These are phyloP conservation scores for Aspergillus coremiiformis DNA, from an alignment of 495 filamentous ascomycete species.

Conservation along the genomic window DNA sequence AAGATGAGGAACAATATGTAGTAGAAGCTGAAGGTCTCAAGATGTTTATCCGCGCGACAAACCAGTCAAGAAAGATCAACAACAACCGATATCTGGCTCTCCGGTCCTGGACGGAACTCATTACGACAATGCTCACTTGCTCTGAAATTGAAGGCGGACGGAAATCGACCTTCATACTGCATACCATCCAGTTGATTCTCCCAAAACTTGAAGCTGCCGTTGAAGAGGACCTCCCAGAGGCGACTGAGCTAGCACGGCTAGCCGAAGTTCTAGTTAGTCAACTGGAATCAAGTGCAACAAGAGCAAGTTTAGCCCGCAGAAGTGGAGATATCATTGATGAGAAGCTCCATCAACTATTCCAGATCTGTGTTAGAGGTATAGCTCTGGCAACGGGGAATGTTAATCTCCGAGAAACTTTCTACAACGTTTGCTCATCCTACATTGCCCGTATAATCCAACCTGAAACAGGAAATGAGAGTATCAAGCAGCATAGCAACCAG, in stretches of 20 bases:
- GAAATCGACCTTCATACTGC: conserved; percentile 69
- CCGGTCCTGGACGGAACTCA: conserved; percentile 71
- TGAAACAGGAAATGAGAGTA: conserved; percentile 25
- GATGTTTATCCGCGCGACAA: conserved; percentile 58
- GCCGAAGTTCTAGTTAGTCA: conserved; percentile 69
- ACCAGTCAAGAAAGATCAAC: conserved; percentile 53
- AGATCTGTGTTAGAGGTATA: conserved; percentile 68
- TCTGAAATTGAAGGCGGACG: conserved; percentile 62
- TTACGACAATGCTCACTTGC: conserved; percentile 68
- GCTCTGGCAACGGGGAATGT: conserved; percentile 60
- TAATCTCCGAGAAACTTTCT: conserved; percentile 70
- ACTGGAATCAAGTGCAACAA: conserved; percentile 50
- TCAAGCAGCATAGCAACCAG: conserved; percentile 58
- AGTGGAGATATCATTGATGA: conserved; percentile 74
- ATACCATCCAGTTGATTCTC: conserved; percentile 74
- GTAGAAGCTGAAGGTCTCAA: conserved; percentile 51
- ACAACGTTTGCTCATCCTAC: conserved; percentile 82
- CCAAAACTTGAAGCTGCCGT: conserved; percentile 74
- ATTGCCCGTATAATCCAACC: conserved; percentile 60
- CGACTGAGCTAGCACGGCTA: conserved; percentile 66
- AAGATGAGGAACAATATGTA: conserved; percentile 51
- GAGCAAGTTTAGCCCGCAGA: conserved; percentile 37
- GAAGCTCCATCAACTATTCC: conserved; percentile 85
- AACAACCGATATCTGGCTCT: conserved; percentile 57
- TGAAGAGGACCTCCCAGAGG: conserved; percentile 53